Percentiles rank a stretch among this genome's conserved stretches.
phyloP scores from a whole-genome alignment of 192 early-diverging fungal species.

The Podila minutissima region DNA sequence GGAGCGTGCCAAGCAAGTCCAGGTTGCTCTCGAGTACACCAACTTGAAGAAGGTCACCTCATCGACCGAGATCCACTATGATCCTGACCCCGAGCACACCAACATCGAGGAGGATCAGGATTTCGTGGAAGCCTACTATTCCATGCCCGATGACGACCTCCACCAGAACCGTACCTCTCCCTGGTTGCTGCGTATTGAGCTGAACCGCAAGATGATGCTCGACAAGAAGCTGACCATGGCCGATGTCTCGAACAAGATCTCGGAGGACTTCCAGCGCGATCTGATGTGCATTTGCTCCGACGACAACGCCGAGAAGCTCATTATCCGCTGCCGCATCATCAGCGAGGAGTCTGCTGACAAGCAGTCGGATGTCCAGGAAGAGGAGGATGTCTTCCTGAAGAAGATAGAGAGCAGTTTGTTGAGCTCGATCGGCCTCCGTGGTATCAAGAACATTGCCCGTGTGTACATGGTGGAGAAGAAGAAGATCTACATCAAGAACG shows the following conservation, averaged over 20 bases:
- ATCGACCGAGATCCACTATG: conserved; percentile 95
- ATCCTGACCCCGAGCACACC: conserved; percentile 86
- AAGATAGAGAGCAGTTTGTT: conserved; percentile 90
- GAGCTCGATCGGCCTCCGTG: conserved; percentile 85
- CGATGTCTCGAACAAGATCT: conserved; percentile 81
- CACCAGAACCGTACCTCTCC: conserved; percentile 68
- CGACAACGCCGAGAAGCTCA: conserved; percentile 89
- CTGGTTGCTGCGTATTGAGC: conserved; percentile 81
- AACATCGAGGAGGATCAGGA: conserved; percentile 89
- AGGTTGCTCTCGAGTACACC: conserved; percentile 90
- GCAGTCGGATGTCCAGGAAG: conserved; percentile 68
- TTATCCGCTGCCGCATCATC: conserved; percentile 90
- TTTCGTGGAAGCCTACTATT: conserved; percentile 87
- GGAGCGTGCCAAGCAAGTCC: conserved; percentile 89
- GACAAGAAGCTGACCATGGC: conserved; percentile 91
- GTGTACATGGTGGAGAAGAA: conserved; percentile 82
- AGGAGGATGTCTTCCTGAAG: conserved; percentile 90
- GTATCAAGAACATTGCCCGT: conserved; percentile 85
- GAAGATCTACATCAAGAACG: conserved; percentile 57
- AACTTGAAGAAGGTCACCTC: conserved; percentile 87
- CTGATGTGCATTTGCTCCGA: conserved; percentile 87
- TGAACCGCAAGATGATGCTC: conserved; percentile 85
- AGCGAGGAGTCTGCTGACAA: conserved; percentile 70
- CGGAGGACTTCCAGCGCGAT: conserved; percentile 81
- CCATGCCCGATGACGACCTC: conserved; percentile 83